Evolutionary conservation across 108 stramenopile genomes (phyloP).

Genomic region (Pseudonitzschia multistriata): DNA sequence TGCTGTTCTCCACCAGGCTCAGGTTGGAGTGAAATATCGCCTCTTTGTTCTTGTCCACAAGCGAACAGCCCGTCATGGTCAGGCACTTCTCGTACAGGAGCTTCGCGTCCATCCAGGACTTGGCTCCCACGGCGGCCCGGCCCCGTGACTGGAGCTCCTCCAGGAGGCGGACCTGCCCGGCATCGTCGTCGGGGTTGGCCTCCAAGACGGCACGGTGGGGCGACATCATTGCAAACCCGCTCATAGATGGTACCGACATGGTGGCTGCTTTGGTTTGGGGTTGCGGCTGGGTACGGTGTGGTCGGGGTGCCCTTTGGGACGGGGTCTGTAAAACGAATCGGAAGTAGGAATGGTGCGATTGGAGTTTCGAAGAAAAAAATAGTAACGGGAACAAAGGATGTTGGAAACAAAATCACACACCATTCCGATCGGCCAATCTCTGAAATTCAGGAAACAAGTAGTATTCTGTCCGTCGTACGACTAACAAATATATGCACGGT

Average conservation of each 20-base stretch:
- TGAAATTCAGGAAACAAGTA: too few species aligned
- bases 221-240: slow-evolving; percentile 33
- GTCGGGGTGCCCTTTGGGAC: neutral
- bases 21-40: slow-evolving; percentile 69
- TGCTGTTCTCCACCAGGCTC: slow-evolving; percentile 59
- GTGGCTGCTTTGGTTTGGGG: neutral
- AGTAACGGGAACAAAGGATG: neutral
- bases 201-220: slow-evolving; percentile 66
- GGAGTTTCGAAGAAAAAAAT: neutral
- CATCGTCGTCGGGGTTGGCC: slow-evolving; percentile 49
- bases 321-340: too few species aligned
- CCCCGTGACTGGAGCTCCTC: slow-evolving; percentile 84
- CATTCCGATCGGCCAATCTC: too few species aligned
- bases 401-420: too few species aligned
- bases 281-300: neutral
- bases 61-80: slow-evolving; percentile 30
- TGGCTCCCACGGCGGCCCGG: slow-evolving; percentile 53
- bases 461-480: neutral
- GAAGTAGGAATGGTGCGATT: too few species aligned
- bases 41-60: slow-evolving; percentile 20
- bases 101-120: slow-evolving; percentile 65
- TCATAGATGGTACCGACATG: slow-evolving; percentile 4
- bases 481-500: too few species aligned
- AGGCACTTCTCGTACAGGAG: slow-evolving; percentile 72
- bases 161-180: slow-evolving; percentile 45